Base-by-base conservation (phyloP, 805 yeast genomes). In the Kazachstania viticola region DNA sequence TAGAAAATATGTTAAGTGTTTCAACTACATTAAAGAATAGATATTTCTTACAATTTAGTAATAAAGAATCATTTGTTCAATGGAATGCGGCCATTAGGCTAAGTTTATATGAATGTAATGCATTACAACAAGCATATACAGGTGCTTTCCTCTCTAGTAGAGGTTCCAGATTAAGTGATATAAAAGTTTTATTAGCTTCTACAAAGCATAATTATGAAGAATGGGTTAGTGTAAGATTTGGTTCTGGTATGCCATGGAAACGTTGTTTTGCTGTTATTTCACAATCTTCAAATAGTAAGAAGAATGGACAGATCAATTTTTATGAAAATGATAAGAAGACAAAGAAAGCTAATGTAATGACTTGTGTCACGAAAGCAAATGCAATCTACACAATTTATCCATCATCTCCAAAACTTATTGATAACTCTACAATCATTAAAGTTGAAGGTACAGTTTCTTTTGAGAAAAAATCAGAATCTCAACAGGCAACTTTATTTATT, bases 231-330 rank as follows among this genome's bases (percentile, higher is more conserved):
- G 94, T 91, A 13, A 67, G 97, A 42, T 91, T 88, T 56, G 97
- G 98, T 14, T 72, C 91, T 8, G 98, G 98, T 16, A 83, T 84
- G 94, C 95, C 96, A 1, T 91, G 96, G 96, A 81, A 78, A 50
- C 69, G 94, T 37, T 88, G 95, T 50, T 91, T 72, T 62, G 88
- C 94, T 3, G 95, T 87, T 9, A 71, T 88, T 35, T 81, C 80
- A 43, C 87, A 87, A 42, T 61, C 85, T 45, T 41, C 62, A 24
- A 49, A 67, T 46, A 75, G 55, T 41, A 53, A 56, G 37, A 56
- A 56, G 29, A 46, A 51, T 26, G 95, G 95, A 19, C 67, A 75
- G 43, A 73, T 84, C 16, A 62, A 72, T n/a, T 79, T 91, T 43
- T 91, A 71, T 58, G 94, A 84, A 54, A 76, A 69, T 47, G 94